phyloP scores from a whole-genome alignment of 805 yeast genomes.

The Sugiyamaella marilandica region DNA sequence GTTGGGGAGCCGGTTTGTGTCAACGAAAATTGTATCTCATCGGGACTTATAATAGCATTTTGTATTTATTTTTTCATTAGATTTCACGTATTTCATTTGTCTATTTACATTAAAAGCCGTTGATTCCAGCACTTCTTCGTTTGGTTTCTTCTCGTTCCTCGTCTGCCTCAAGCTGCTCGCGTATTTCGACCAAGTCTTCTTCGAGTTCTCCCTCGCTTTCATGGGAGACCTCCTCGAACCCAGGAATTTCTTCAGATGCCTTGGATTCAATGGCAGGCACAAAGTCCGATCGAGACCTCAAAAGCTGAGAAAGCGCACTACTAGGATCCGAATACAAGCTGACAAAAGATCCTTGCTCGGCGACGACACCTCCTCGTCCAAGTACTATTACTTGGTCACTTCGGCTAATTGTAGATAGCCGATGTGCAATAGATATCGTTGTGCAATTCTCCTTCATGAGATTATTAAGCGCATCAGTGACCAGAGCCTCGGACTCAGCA shows the following conservation, averaged over 20 bases:
- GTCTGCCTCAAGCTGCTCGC: constrained; percentile 9
- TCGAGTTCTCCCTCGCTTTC: constrained; percentile 28
- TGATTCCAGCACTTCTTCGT: neutral
- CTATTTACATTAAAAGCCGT: neutral
- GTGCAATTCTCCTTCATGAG: constrained; percentile 59
- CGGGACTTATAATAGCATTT: neutral
- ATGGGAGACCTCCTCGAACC: constrained; percentile 31
- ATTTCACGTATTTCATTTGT: neutral
- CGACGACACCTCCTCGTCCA: constrained; percentile 66
- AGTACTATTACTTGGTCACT: constrained; percentile 78
- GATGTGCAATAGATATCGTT: constrained; percentile 80
- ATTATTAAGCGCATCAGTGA: constrained; percentile 61
- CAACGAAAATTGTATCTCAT: neutral
- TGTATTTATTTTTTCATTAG: neutral
- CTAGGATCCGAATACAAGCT: constrained; percentile 44
- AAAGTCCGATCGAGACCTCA: constrained; percentile 19
- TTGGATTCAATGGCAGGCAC: neutral
- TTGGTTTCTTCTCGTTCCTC: constrained; percentile 8
- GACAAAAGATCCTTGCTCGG: constrained; percentile 61
- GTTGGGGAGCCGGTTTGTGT: neutral
- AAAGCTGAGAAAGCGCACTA: constrained; percentile 40
- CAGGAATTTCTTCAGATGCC: constrained; percentile 19
- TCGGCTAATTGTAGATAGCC: constrained; percentile 80
- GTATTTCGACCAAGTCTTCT: constrained; percentile 21
- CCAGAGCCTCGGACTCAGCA: constrained; percentile 79